Evolutionary conservation across 805 yeast species (phyloP).

Genomic region (Teunomyces gatunensis): DNA sequence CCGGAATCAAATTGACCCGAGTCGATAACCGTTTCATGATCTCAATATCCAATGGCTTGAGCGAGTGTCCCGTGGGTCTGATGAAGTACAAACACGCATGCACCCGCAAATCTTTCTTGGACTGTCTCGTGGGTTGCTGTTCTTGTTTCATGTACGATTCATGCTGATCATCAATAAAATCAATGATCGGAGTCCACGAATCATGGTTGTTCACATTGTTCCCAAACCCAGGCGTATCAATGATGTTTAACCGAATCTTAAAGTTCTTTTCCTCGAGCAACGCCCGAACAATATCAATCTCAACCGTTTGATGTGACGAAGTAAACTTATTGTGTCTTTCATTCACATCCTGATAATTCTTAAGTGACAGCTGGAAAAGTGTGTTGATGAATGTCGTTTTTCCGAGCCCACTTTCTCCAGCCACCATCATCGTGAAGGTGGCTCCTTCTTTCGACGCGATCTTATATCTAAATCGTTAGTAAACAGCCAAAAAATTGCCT

Average conservation of each 20-base stretch:
- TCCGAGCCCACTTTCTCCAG: slow-evolving; percentile 91
- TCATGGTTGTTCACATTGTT: slow-evolving; percentile 82
- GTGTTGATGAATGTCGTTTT: slow-evolving; percentile 90
- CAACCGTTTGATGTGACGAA: slow-evolving; percentile 61
- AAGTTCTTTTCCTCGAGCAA: slow-evolving; percentile 81
- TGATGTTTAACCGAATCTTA: slow-evolving; percentile 69
- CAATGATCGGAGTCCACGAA: slow-evolving; percentile 83
- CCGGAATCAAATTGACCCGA: slow-evolving; percentile 84
- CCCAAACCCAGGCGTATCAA: slow-evolving; percentile 95
- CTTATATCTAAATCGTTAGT: slow-evolving; percentile 50
- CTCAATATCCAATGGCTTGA: slow-evolving; percentile 84
- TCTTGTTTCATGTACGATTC: slow-evolving; percentile 87
- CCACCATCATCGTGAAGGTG: slow-evolving; percentile 76
- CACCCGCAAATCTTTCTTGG: slow-evolving; percentile 77
- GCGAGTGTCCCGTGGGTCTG: slow-evolving; percentile 86
- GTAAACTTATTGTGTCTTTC: slow-evolving; percentile 58
- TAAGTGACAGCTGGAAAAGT: slow-evolving; percentile 70
- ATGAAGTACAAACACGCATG: slow-evolving; percentile 89
- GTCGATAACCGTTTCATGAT: slow-evolving; percentile 80
- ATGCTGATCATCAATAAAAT: slow-evolving; percentile 89
- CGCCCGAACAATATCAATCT: slow-evolving; percentile 77
- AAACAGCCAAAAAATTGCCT: too few species aligned
- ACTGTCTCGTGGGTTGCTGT: slow-evolving; percentile 76
- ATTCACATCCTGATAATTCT: slow-evolving; percentile 54
- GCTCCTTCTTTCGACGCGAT: slow-evolving; percentile 75